Base-by-base conservation (phyloP, 805 yeast genomes). In the Kluyveromyces dobzhanskii region DNA sequence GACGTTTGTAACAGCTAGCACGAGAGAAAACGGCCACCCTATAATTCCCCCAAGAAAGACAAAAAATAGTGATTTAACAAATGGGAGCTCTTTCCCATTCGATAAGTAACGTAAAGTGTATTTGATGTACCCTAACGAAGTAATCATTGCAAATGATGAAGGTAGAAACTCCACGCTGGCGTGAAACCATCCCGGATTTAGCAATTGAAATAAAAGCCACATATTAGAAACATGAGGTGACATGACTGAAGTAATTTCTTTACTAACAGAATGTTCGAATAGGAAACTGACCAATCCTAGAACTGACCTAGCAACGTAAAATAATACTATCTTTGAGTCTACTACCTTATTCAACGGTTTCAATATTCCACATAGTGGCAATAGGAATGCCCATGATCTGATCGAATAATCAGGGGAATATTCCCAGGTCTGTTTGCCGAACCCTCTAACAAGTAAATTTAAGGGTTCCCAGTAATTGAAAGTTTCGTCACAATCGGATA, bases 391-490 rank as follows among this genome's bases (percentile, higher is more conserved):
- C 78, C 92, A 90, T 2, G 95, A 85, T 47, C 97, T 64, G 39
- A 88, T 85, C 13, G 95, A 85, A 52, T 75, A 85, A 39, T 72
- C 82, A 0, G 97, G 96, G 0, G 95, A 85, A 57, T 88, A 90
- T 55, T 88, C 97, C 97, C 97, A 88, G 0, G 97, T 88, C 59
- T 87, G 87, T 50, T 87, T 83, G 2, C 97, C 97, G 57, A 86
- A 85, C 2, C 81, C 82, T 47, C 95, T 71, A 1, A 80, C 60
- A 26, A 88, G 48, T 37, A 81, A 68, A 56, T 90, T 88, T 42
- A 90, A 65, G 1, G 97, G 96, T 47, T 90, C 97, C 90, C 95
- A 87, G 62, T 85, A 90, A 56, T 90, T 90, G 71, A 75, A 90
- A 17, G 79, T 75, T 59, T 90, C 97, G 59, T 90, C 97, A 56